Evolutionary conservation across 192 early-diverging fungal genomes (phyloP).

Genomic region (Polychytrium aggregatum): DNA sequence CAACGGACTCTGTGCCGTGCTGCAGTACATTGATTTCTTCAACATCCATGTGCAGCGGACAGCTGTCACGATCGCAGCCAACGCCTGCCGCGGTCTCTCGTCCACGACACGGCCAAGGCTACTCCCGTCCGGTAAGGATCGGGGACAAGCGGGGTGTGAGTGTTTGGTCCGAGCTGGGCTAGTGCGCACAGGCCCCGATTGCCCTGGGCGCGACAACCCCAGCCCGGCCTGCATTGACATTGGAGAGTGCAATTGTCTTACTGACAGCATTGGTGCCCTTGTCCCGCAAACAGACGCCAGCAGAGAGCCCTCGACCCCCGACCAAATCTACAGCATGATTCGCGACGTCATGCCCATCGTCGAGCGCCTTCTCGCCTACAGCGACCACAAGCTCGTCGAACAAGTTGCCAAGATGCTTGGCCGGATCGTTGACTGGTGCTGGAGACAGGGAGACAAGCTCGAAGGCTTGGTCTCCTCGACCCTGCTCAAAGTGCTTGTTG

Average conservation of each 20-base stretch:
- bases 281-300: too few relatives aligned
- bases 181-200: too few relatives aligned
- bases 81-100: conserved; percentile 25
- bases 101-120: too few relatives aligned
- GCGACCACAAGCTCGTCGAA: conserved; percentile 66
- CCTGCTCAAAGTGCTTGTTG: conserved; percentile 45
- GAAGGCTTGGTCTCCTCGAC: conserved; percentile 45
- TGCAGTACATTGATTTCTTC: conserved; percentile 88
- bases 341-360: conserved; percentile 64
- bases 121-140: too few relatives aligned
- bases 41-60: conserved; percentile 70
- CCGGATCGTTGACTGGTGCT: conserved; percentile 52
- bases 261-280: too few relatives aligned
- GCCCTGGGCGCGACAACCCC: too few relatives aligned
- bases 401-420: conserved; percentile 52
- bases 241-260: too few relatives aligned
- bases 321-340: too few relatives aligned
- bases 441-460: conserved; percentile 32
- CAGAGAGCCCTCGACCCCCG: too few relatives aligned
- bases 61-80: conserved; percentile 55
- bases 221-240: too few relatives aligned
- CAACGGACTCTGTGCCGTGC: conserved; percentile 60
- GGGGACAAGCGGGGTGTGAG: too few relatives aligned
- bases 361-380: conserved; percentile 53
- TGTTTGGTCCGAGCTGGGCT: too few relatives aligned